Evolutionary conservation across 129 eudicot genomes (phyloP), one percentile per base, ranked within the genome.

Genomic region (Artemisia annua): DNA sequence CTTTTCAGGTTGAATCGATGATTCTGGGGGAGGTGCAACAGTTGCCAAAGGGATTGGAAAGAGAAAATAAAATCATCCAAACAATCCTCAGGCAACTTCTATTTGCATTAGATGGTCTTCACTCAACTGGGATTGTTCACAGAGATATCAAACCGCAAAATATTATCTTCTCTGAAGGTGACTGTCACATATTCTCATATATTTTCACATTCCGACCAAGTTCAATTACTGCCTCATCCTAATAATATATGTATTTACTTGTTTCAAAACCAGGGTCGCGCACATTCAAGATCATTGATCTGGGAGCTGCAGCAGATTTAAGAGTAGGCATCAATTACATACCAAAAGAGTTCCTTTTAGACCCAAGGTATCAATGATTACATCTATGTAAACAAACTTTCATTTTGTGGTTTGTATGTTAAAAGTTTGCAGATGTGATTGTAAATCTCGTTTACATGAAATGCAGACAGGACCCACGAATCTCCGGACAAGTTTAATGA

Each of bases 291-390:
- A 94, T 94, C 59, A 94, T 94, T 28, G 99, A 94, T 79, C 83
- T 94, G 48, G 99, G 99, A 78, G 99, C 99, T 63, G 99, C 99
- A 19, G 83, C 99, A 19, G 99, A 94, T 90, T 81, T 94, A 74
- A 83, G 99, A 79, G 99, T 94, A n/a, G 99, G 99, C 69, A 94
- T 94, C 70, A 94, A 94, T 78, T 94, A 94, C 72, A 88, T 94
- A 64, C 99, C 99, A 22, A 94, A 94, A 75, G 99, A 94, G 82
- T 94, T 94, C 85, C 96, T 94, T 15, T 82, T 94, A 70, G 99
- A 94, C 84, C 99, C 99, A 73, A 90, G 99, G 99, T 94, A 78
- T 58, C 8, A 55, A 66, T 24, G 13, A 26, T 70, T 22, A 64
- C 57, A 61, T 60, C 59, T 39, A 71, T 71, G 43, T 71, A 6